A percentile compares a stretch with the other conserved stretches of the same genome.
Evolutionary conservation across 306 rosid species (phyloP).

Genomic region (Quercus aquifolioides): DNA sequence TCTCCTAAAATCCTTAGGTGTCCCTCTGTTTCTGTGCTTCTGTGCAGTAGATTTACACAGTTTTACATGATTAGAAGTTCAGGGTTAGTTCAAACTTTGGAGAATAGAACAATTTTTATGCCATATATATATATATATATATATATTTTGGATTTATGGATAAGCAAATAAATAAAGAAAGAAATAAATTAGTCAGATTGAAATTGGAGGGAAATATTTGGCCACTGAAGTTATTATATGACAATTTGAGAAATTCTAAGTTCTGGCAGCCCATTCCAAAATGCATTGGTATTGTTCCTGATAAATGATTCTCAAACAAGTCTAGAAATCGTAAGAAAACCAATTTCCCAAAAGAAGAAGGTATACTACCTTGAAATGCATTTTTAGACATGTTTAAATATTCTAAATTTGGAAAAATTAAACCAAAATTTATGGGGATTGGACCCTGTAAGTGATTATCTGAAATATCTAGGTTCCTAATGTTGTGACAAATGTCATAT

Average conservation of each 20-base stretch:
- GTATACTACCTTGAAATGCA: not conserved
- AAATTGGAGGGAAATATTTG: not conserved
- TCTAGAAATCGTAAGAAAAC: not conserved
- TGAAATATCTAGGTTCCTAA: not conserved
- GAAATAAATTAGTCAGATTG: not conserved
- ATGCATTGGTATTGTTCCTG: not conserved
- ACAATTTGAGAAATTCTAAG: fast-evolving
- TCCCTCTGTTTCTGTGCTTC: no score
- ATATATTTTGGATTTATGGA: no score
- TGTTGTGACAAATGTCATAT: not conserved
- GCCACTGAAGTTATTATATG: not conserved
- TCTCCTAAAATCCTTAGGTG: no score
- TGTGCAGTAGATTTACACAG: no score
- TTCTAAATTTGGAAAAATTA: not conserved
- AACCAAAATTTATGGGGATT: not conserved
- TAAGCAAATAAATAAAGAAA: no score
- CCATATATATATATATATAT: no score
- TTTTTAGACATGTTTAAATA: not conserved
- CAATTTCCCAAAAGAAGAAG: not conserved
- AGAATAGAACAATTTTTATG: no score
- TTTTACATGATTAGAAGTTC: no score
- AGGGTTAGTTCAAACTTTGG: no score
- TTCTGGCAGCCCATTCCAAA: not conserved
- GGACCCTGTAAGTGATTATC: not conserved
- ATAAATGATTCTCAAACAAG: not conserved